Base-by-base conservation (phyloP, 2,329 filamentous ascomycete genomes). In the Leptographium galeiforme region DNA sequence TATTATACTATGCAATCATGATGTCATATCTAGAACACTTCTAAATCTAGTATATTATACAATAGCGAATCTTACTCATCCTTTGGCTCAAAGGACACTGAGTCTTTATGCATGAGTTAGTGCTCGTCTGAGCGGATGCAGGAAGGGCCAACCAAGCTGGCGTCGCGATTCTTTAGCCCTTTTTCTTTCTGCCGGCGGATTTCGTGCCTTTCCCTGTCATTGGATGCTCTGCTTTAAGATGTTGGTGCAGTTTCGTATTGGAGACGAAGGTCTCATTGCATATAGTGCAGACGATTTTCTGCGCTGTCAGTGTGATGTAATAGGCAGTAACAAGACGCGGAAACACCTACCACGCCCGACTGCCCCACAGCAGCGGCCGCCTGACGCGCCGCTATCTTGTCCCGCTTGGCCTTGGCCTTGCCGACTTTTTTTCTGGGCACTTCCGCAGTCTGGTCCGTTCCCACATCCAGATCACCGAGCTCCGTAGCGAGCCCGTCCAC, bases 401-500 rank as follows among this genome's bases (percentile, higher is more conserved):
- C 53, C 25, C 56, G 52, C 52, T 59, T 58, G 12, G 54, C 56
- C 51, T 59, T 61, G 44, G 60, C 60, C 55, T 58, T 61, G 48
- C 59, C 59, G 8, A 57, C 33, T 48, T 62, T 62, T 16, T 56
- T 53, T 25, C 75, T 71, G 4, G 87, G 87, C 57, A 84, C 77
- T 87, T 95, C 94, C 56, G 67, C 70, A 18, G 82, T 84, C 14
- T 50, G 19, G 2, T 46, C 19, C 12, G 85, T 78, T 16, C 95
- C 72, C 1, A 81, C 72, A 1, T 82, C 79, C 2, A 81, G 78
- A 64, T 94, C 89, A 65, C 93, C 85, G 62, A 95, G 87, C 54
- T 94, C 77, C 58, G 94, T 85, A n/a, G 89, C 88, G 53, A 95
- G 88, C 65, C 95, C 89, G 69, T 95, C 89, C 67, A 93, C 89